Conservation (phyloP, 2,329 filamentous ascomycete genomes). For the Phyllosticta ampelicida region DNA sequence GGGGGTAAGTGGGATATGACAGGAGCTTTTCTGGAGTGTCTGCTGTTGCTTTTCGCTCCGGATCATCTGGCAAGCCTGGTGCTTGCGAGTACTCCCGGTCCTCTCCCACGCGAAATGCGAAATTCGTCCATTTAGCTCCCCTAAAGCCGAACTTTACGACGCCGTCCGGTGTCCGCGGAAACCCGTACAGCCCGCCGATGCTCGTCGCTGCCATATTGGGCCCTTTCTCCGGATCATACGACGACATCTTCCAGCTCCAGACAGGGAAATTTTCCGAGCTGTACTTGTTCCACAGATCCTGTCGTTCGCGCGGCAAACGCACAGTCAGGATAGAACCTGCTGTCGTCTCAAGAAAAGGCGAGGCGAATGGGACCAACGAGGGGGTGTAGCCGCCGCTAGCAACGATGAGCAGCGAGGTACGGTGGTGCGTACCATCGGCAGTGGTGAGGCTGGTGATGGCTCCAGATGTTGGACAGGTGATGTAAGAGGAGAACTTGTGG, state of each 20-base stretch:
- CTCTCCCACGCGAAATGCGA: constrained; percentile 17
- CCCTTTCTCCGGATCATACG: constrained; percentile 20
- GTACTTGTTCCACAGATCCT: constrained; percentile 32
- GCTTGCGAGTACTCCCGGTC: constrained; percentile 14
- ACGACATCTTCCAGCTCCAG: constrained; percentile 22
- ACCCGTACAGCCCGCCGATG: constrained; percentile 38
- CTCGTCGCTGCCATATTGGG: constrained; percentile 16
- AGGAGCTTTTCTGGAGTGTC: not conserved
- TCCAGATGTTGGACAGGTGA: not conserved
- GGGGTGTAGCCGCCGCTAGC: constrained; percentile 39
- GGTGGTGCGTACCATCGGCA: constrained; percentile 30
- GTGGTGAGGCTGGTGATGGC: constrained; percentile 33
- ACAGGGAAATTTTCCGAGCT: constrained; percentile 36
- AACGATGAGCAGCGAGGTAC: constrained; percentile 31
- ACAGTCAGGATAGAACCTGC: constrained; percentile 37
- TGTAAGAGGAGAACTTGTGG: not conserved
- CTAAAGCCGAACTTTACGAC: constrained; percentile 42
- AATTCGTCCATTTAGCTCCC: constrained; percentile 39
- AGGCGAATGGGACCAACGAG: constrained; percentile 28
- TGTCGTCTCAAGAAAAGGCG: constrained; percentile 38
- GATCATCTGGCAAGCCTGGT: not conserved
- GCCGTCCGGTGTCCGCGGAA: constrained; percentile 34
- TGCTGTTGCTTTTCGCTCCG: not conserved
- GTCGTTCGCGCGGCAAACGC: constrained; percentile 29
- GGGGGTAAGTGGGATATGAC: constrained; percentile 1